Evolutionary conservation across 1,284 basidiomycete species (phyloP).

Genomic region (Ustilago curta): DNA sequence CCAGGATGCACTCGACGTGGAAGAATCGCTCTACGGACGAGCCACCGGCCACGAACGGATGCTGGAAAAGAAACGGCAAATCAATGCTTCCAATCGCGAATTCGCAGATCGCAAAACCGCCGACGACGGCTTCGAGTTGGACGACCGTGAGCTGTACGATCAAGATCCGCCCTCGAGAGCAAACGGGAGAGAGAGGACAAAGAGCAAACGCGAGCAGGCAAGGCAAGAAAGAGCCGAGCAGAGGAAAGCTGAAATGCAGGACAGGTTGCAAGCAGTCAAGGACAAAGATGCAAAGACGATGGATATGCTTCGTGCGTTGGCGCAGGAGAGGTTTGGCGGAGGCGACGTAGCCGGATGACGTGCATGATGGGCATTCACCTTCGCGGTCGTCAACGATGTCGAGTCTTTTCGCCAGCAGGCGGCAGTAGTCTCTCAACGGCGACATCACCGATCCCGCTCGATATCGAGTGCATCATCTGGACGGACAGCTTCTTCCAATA

Average conservation of each 20-base stretch:
- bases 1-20: slow-evolving; percentile 10
- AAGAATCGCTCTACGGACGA: slow-evolving; percentile 27
- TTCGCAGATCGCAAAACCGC: slow-evolving; percentile 39
- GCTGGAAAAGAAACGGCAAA: slow-evolving; percentile 38
- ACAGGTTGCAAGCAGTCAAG: slow-evolving; percentile 35
- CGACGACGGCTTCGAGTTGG: slow-evolving; percentile 56
- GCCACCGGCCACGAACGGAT: slow-evolving; percentile 55
- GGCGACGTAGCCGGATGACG: neutral
- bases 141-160: slow-evolving; percentile 42
- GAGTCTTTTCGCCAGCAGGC: too few species aligned
- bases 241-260: slow-evolving; percentile 28
- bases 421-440: too few species aligned
- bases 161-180: slow-evolving; percentile 4
- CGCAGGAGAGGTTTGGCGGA: slow-evolving; percentile 35
- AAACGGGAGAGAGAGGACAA: slow-evolving; percentile 7
- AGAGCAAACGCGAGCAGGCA: slow-evolving; percentile 17
- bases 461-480: too few species aligned
- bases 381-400: too few species aligned
- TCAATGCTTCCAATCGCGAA: slow-evolving; percentile 34
- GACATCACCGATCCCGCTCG: too few species aligned
- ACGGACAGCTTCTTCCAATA: too few species aligned
- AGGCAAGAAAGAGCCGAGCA: slow-evolving; percentile 24
- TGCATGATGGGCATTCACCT: neutral
- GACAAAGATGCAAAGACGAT: slow-evolving; percentile 51
- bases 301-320: slow-evolving; percentile 53